Evolutionary conservation across 164 flowering plant species (phyloP).

Genomic region (Sextonia rubra): DNA sequence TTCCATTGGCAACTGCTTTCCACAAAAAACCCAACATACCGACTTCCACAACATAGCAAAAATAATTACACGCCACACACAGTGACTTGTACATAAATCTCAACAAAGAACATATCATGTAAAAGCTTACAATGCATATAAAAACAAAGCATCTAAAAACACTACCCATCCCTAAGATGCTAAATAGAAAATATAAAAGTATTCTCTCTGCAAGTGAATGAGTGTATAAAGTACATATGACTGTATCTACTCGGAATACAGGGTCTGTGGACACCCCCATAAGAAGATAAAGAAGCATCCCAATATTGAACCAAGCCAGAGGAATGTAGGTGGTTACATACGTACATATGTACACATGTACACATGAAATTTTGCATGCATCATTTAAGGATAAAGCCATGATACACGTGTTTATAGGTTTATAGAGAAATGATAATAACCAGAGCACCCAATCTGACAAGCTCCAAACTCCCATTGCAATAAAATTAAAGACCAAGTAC

Average conservation of each 20-base stretch:
- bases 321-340: not conserved
- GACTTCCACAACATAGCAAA: not conserved
- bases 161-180: not conserved
- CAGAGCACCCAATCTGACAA: too few species aligned
- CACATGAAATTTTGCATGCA: not conserved
- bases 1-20: not conserved
- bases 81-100: not conserved
- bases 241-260: not conserved
- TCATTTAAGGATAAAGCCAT: too few species aligned
- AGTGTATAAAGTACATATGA: not conserved
- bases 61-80: not conserved
- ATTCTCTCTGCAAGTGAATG: slow-evolving; percentile 7
- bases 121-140: not conserved
- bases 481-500: too few species aligned
- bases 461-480: too few species aligned
- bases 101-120: not conserved
- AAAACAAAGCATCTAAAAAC: not conserved
- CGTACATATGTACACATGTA: not conserved
- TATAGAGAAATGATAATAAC: too few species aligned
- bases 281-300: not conserved
- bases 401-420: too few species aligned
- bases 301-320: not conserved
- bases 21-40: not conserved
- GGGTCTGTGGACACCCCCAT: not conserved
- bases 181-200: not conserved